Evolutionary conservation across 768 basidiomycete genomes (phyloP).

Genomic region (Solioccasus polychromus): DNA sequence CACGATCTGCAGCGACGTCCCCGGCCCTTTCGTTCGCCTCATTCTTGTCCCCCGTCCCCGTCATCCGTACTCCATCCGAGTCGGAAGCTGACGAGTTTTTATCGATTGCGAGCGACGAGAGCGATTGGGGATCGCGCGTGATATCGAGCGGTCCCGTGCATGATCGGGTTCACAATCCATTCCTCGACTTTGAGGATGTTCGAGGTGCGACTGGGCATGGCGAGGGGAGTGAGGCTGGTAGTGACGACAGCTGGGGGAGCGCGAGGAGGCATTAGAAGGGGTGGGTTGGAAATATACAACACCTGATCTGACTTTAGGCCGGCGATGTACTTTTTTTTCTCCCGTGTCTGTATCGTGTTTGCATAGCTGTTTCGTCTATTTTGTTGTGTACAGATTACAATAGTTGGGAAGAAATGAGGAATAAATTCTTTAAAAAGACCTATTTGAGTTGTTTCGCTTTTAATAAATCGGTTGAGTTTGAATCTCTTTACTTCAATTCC

Average conservation of each 20-base stretch:
- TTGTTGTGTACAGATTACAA: too few relatives aligned
- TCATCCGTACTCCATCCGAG: conserved; percentile 16
- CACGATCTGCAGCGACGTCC: conserved; percentile 2
- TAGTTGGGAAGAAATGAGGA: too few relatives aligned
- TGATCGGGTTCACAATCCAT: conserved; percentile 18
- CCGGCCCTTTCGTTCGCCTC: conserved; percentile 21
- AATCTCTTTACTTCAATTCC: too few relatives aligned
- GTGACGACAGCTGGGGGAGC: conserved; percentile 27
- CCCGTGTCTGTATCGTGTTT: too few relatives aligned
- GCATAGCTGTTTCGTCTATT: too few relatives aligned
- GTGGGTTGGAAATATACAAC: too few relatives aligned
- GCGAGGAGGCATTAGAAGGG: conserved; percentile 16
- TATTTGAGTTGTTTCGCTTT: too few relatives aligned
- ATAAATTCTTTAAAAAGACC: too few relatives aligned
- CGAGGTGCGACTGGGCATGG: conserved; percentile 1
- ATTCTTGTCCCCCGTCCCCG: conserved; percentile 24
- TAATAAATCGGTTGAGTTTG: too few relatives aligned
- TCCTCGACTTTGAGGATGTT: conserved; percentile 24
- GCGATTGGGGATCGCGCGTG: conserved; percentile 13
- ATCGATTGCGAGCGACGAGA: conserved; percentile 20
- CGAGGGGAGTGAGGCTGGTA: conserved; percentile 16
- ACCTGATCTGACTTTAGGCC: too few relatives aligned
- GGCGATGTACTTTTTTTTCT: too few relatives aligned
- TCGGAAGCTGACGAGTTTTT: conserved; percentile 26
- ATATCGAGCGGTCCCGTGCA: not conserved